Base-by-base conservation (phyloP, 441 rosid genomes). In the Euphorbia celastroides region DNA sequence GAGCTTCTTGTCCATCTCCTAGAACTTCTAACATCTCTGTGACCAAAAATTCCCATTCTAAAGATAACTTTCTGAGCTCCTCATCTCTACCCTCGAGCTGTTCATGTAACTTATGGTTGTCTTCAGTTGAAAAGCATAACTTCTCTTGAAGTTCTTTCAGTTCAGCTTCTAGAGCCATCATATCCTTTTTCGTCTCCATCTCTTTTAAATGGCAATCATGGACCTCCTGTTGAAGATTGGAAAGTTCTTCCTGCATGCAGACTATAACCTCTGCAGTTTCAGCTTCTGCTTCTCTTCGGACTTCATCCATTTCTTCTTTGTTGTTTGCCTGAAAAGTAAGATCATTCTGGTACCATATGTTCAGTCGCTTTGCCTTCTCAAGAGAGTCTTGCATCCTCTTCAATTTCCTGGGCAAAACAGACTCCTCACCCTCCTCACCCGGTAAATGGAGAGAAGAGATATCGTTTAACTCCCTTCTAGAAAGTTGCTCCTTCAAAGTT, bases 201-300 rank as follows among this genome's bases (percentile, higher is more conserved):
- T 93, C 98, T 79, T 85, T 90, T 72, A 82, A 76, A 57, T 89
- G 87, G 78, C 76, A 86, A 66, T 81, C 88, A 30, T 78, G 84
- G 64, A 89, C 86, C 79, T 88, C 88, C 79, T 84, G 78, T 78
- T 93, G 94, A 80, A 96, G 98, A 80, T 75, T 63, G 75, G 86
- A 80, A 57, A 96, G 96, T 80, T 96, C 97, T 79, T 87, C 91
- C 86, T 92, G 95, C 92, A 92, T 76, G 70, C 92, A 88, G 72
- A 95, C 86, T 75, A 95, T 92, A 72, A 86, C 97, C 86, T 92
- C 96, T 4, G 85, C 98, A 69, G 97, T 86, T 76, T 89, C 98
- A 78, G 87, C 96, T 82, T 95, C 99, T 73, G 78, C 99, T 83
- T 96, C 97, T 70, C 74, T 83, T 66, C 87, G 69, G 72, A 88